A percentile compares a stretch with the other conserved stretches of the same genome.
phyloP scores from a whole-genome alignment of 768 basidiomycete genomes.

The Leucosporidium scottii region DNA sequence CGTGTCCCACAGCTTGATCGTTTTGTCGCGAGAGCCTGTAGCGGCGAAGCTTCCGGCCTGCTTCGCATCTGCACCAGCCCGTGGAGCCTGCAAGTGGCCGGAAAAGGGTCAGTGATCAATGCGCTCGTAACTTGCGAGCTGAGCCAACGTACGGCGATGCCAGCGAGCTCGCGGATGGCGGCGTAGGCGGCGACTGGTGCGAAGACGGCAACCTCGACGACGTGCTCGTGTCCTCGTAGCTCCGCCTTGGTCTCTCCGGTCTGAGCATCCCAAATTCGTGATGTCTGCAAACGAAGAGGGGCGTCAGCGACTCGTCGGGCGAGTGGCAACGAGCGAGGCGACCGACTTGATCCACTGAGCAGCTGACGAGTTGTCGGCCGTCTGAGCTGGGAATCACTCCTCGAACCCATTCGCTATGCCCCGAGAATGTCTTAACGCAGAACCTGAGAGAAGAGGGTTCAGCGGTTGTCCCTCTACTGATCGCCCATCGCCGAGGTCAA shows the following conservation, averaged over 20 bases:
- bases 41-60: constrained; percentile 54
- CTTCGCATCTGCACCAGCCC: constrained; percentile 50
- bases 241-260: constrained; percentile 73
- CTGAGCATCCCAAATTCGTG: constrained; percentile 64
- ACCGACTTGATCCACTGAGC: constrained; percentile 78
- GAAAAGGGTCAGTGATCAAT: neutral
- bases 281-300: constrained; percentile 51
- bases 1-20: constrained; percentile 84
- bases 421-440: constrained; percentile 64
- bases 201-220: constrained; percentile 73
- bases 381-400: constrained; percentile 51
- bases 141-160: constrained; percentile 48
- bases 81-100: constrained; percentile 40
- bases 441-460: constrained; percentile 47
- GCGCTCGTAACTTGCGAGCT: no score
- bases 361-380: constrained; percentile 66
- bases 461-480: neutral
- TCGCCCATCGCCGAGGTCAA: neutral
- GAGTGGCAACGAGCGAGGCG: neutral
- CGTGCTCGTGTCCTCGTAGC: constrained; percentile 78
- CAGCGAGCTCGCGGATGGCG: constrained; percentile 69
- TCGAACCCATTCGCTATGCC: constrained; percentile 83
- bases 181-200: constrained; percentile 68
- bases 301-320: neutral
- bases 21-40: constrained; percentile 84